Evolutionary conservation across 495 filamentous ascomycete genomes (phyloP).

Genomic region (Aspergillus egyptiacus): DNA sequence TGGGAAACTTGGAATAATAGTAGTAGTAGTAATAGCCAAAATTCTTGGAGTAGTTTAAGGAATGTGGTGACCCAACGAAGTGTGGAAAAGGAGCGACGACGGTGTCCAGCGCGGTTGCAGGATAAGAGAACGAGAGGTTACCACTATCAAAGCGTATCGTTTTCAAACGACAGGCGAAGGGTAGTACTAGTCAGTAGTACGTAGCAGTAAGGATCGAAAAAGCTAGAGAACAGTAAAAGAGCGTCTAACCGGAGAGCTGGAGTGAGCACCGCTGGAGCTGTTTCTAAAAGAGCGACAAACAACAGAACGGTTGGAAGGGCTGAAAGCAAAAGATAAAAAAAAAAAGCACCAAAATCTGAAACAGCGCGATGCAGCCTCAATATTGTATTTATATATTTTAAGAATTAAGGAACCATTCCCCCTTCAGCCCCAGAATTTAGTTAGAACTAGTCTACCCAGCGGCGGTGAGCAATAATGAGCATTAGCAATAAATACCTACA

Average conservation of each 20-base stretch:
- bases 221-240: conserved; percentile 25
- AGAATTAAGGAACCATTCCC: conserved; percentile 2
- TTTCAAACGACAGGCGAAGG: conserved; percentile 20
- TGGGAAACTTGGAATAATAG: too few relatives aligned
- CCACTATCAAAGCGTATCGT: conserved; percentile 13
- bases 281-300: conserved; percentile 36
- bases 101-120: conserved; percentile 12
- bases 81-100: conserved; percentile 15
- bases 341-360: conserved; percentile 27
- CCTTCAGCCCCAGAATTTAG: conserved; percentile 25
- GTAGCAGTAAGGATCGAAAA: conserved; percentile 22
- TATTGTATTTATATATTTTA: conserved; percentile 22
- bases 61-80: conserved; percentile 29
- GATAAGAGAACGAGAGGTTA: conserved; percentile 19
- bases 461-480: conserved; percentile 28
- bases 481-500: too few relatives aligned
- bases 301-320: conserved; percentile 30
- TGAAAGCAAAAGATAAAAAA: conserved; percentile 15
- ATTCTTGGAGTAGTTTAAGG: conserved; percentile 24
- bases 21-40: too few relatives aligned
- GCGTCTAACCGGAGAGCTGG: conserved; percentile 27
- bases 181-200: too few relatives aligned
- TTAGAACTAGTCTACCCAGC: conserved; percentile 35
- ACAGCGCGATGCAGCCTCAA: conserved; percentile 22
- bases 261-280: conserved; percentile 24